phyloP scores from a whole-genome alignment of 768 basidiomycete genomes.

The Hortiboletus flavorubellus region DNA sequence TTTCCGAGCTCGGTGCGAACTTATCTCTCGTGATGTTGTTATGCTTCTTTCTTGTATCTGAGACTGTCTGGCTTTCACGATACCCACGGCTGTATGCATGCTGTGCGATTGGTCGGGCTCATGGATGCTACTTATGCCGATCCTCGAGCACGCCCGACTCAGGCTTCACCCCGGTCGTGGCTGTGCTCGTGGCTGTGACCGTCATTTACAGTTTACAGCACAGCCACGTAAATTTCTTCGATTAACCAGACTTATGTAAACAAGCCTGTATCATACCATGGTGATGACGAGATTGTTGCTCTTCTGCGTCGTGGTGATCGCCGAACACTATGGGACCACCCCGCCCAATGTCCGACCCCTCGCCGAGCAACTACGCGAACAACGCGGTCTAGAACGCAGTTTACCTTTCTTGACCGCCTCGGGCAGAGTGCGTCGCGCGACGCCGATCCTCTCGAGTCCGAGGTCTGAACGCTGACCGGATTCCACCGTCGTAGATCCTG shows the following conservation, averaged over 20 bases:
- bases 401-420: background rate
- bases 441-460: no score
- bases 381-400: background rate
- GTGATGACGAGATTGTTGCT: conserved; percentile 8
- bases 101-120: background rate
- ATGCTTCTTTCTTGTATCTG: background rate
- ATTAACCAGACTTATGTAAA: background rate
- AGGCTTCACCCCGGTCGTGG: no score
- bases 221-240: no score
- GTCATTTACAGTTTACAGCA: no score
- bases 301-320: background rate
- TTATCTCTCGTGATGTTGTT: background rate
- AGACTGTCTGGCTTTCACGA: background rate
- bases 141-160: no score
- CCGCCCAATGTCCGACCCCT: conserved; percentile 17
- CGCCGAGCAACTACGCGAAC: conserved; percentile 11
- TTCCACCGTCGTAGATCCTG: background rate
- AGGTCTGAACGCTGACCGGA: background rate
- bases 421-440: background rate
- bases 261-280: background rate
- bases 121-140: no score
- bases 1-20: no score
- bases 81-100: background rate
- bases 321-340: conserved; percentile 2
- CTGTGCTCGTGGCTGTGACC: no score